Evolutionary conservation across 805 yeast genomes (phyloP), one percentile per base, ranked within the genome.

Genomic region (Saccharomycopsis sp.): DNA sequence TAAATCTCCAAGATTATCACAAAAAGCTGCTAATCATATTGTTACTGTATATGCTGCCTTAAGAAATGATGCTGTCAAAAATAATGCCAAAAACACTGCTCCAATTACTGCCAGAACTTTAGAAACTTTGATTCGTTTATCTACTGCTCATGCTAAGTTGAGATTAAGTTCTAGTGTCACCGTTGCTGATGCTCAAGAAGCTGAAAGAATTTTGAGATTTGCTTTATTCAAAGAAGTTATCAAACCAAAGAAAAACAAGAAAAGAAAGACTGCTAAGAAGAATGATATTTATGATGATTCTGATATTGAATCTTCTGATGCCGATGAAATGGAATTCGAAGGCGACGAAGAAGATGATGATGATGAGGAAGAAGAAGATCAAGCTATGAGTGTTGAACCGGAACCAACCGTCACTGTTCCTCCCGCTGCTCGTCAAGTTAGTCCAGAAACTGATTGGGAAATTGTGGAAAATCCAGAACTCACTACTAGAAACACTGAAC

Each of bases 21-120:
- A 76, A 46, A 72, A 65, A 36, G 96, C 97, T 1, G 72, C 87
- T 8, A 81, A 77, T 40, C 72, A 79, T 57, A 86, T 92, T 53
- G 92, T 87, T 18, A 73, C 71, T 40, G 74, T 82, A 14, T 92
- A 89, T 57, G 66, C 95, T 2, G 76, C 77, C 10, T 67, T 92
- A 49, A 74, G 98, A 64, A 88, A 87, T 57, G 83, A 80, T 48
- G 70, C 70, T 41, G 63, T 69, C 39, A 71, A 69, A 30, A 66
- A 61, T 45, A 80, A 78, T 53, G 82, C 78, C 50, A 73, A 81
- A 39, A 72, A 77, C 54, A 88, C 96, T 1, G 80, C 95, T 1
- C 97, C 98, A 28, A 84, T 89, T 50, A 89, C 98, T 2, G 95
- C 97, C n/a, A 83, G 98, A 76, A 92, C 97, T 3, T 67, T 89